Evolutionary conservation across 768 basidiomycete genomes (phyloP).

Genomic region (Lentinula guzmanii): DNA sequence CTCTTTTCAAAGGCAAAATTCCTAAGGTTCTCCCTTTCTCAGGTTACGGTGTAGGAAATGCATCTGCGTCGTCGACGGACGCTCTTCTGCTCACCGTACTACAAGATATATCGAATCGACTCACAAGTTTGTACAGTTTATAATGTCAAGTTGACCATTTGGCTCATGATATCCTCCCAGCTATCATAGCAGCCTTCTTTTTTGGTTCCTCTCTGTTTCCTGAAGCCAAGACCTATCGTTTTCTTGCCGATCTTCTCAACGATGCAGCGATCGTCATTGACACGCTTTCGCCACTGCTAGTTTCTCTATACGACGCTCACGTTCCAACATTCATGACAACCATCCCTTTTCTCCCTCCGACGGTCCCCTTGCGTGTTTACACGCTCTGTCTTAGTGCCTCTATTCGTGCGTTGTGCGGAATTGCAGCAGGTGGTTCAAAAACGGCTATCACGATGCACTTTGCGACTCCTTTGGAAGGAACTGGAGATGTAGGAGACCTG

Average conservation of each 20-base stretch:
- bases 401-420: slow-evolving; percentile 51
- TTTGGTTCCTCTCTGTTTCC: slow-evolving; percentile 61
- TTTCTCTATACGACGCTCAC: neutral
- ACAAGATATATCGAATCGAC: slow-evolving; percentile 57
- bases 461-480: slow-evolving; percentile 40
- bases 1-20: neutral
- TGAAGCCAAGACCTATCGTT: slow-evolving; percentile 65
- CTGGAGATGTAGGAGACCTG: slow-evolving; percentile 64
- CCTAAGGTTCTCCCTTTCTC: neutral
- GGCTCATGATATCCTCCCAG: slow-evolving; percentile 22
- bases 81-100: slow-evolving; percentile 61
- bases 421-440: slow-evolving; percentile 67
- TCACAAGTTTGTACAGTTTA: slow-evolving; percentile 44
- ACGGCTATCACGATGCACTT: slow-evolving; percentile 66
- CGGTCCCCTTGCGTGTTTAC: slow-evolving; percentile 31
- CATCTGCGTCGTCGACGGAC: slow-evolving; percentile 58
- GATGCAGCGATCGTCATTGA: slow-evolving; percentile 57
- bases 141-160: neutral
- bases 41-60: slow-evolving; percentile 70
- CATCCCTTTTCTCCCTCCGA: slow-evolving; percentile 28
- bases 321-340: neutral
- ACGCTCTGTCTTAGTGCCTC: slow-evolving; percentile 55
- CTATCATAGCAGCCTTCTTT: slow-evolving; percentile 56
- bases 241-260: slow-evolving; percentile 63
- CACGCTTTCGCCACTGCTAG: slow-evolving; percentile 44